Evolutionary conservation across 345 rosid species (phyloP).

Genomic region (Pseudoturritis turrita): DNA sequence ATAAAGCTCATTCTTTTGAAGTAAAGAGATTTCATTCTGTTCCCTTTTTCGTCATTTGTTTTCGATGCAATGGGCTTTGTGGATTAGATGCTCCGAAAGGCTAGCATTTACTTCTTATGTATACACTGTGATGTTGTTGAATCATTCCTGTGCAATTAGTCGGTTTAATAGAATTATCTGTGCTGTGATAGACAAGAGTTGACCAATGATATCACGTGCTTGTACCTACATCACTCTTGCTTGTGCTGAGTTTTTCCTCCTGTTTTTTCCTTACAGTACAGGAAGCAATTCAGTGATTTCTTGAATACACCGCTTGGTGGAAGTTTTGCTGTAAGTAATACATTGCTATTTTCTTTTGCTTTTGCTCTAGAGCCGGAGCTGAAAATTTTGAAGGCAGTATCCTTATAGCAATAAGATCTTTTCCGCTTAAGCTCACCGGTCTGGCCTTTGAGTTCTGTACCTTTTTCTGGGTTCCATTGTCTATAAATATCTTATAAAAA

Average conservation of each 20-base stretch:
- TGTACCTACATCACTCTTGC: neutral
- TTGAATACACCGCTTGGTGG: constrained; percentile 73
- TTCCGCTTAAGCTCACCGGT: neutral
- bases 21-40: neutral
- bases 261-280: constrained; percentile 58
- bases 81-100: neutral
- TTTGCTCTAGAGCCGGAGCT: neutral
- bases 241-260: constrained; percentile 5
- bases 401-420: neutral
- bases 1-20: neutral
- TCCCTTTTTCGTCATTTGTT: neutral
- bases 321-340: constrained; percentile 63
- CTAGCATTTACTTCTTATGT: neutral
- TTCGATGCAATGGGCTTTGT: neutral
- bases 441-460: too few species aligned
- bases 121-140: neutral
- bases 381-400: neutral
- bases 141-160: neutral
- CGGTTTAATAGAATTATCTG: neutral
- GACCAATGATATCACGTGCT: neutral
- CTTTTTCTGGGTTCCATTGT: too few species aligned
- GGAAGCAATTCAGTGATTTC: constrained; percentile 69
- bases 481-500: too few species aligned
- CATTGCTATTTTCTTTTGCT: neutral
- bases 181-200: neutral